Percentiles rank a stretch among this genome's conserved stretches.
Evolutionary conservation across 148 eudicot species (phyloP).

Genomic region (Vaccinium macrocarpon): DNA sequence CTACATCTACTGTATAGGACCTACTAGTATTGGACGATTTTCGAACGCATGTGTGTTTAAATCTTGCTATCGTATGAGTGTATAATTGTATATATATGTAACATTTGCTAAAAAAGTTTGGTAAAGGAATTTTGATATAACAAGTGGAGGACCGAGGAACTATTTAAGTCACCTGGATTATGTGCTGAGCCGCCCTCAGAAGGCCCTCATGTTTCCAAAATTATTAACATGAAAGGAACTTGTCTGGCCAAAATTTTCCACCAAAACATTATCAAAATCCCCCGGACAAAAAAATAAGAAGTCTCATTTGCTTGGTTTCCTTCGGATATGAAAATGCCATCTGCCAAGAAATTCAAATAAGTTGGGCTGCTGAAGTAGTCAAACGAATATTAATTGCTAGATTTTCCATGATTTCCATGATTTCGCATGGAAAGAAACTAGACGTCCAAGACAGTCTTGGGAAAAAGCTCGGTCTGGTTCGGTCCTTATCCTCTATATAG

Average conservation of each 20-base stretch:
- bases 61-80: too few species aligned
- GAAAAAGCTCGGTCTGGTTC: not conserved
- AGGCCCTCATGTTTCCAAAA: too few species aligned
- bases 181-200: not conserved
- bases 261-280: not conserved
- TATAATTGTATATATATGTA: too few species aligned
- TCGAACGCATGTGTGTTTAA: too few species aligned
- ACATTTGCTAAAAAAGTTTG: not conserved
- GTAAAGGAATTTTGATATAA: not conserved
- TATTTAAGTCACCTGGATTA: not conserved
- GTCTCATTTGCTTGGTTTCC: not conserved
- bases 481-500: not conserved
- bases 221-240: too few species aligned
- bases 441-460: too few species aligned
- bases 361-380: not conserved
- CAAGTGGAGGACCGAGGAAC: not conserved
- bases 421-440: too few species aligned
- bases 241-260: not conserved
- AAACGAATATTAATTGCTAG: not conserved
- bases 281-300: not conserved
- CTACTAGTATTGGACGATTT: too few species aligned
- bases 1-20: too few species aligned
- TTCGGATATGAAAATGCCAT: not conserved
- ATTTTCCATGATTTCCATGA: not conserved
- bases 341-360: not conserved